Percentiles rank a stretch among this genome's conserved stretches.
Conservation (phyloP, 805 yeast genomes). For the Yamadazyma sp. region DNA sequence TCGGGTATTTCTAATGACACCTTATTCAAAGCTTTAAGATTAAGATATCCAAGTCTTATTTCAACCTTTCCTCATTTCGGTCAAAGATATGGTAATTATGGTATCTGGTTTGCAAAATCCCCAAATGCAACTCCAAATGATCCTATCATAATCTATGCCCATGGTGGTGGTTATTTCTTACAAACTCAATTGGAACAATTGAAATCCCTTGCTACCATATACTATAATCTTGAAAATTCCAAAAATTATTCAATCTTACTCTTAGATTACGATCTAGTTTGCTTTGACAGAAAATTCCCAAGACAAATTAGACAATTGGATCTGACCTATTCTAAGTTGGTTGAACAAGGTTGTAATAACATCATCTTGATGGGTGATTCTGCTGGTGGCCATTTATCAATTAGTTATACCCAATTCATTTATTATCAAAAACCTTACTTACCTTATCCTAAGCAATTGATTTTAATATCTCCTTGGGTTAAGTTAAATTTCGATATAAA, state of each 20-base stretch:
- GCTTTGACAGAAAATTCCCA: constrained; percentile 28
- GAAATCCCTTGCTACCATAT: constrained; percentile 22
- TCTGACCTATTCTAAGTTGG: constrained; percentile 20
- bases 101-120: constrained; percentile 33
- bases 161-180: constrained; percentile 39
- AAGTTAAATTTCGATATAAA: constrained; percentile 20
- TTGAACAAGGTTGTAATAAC: constrained; percentile 22
- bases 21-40: constrained; percentile 8
- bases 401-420: constrained; percentile 28
- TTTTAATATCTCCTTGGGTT: constrained; percentile 41
- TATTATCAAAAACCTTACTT: constrained; percentile 13
- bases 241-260: constrained; percentile 20
- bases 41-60: not conserved
- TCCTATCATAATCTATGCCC: constrained; percentile 31
- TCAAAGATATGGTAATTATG: constrained; percentile 22
- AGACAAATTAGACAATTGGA: constrained; percentile 28
- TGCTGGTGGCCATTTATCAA: constrained; percentile 37
- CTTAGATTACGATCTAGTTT: constrained; percentile 28
- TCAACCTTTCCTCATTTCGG: constrained; percentile 30
- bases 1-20: constrained; percentile 4
- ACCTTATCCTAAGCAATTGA: constrained; percentile 25
- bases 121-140: constrained; percentile 21
- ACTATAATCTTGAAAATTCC: constrained; percentile 21
- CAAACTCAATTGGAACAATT: constrained; percentile 28
- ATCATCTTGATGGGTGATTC: constrained; percentile 37